Conservation (phyloP, 495 filamentous ascomycete species). For the Penicillium manginii region DNA sequence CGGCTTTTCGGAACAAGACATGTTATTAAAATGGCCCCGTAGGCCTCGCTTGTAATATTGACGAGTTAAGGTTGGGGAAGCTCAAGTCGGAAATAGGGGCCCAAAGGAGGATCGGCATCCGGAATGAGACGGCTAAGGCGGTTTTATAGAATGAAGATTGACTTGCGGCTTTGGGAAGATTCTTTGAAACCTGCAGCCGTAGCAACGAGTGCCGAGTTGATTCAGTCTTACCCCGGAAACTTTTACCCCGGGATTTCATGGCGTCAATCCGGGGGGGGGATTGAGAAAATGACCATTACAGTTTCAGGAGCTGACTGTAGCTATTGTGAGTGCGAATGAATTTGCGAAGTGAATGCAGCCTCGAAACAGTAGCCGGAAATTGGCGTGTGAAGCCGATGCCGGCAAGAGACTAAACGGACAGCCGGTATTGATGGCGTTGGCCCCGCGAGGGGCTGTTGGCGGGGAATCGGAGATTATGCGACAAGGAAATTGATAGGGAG, state of each 20-base stretch:
- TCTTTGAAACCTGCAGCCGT: neutral
- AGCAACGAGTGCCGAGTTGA: neutral
- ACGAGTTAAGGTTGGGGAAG: neutral
- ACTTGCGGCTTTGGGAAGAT: neutral
- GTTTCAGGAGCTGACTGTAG: neutral
- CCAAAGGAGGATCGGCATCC: neutral
- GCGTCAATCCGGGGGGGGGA: constrained; percentile 2
- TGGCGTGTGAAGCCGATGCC: neutral
- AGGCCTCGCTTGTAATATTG: neutral
- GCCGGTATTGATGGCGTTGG: constrained; percentile 4
- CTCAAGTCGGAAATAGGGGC: neutral
- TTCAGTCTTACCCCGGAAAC: constrained; percentile 1
- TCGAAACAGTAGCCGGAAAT: neutral
- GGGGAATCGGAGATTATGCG: neutral
- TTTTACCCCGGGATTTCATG: constrained; percentile 5
- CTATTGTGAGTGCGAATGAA: neutral
- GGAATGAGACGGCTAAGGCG: neutral
- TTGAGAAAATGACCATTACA: neutral
- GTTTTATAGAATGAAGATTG: neutral
- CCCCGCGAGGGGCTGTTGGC: neutral
- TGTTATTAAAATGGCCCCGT: neutral
- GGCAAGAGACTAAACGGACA: neutral
- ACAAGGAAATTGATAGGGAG: neutral
- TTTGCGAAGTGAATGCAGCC: neutral
- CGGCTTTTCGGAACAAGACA: constrained; percentile 6